Percentiles rank a stretch among this genome's conserved stretches.
These are phyloP conservation scores for Aphanomyces astaci DNA, from an alignment of 352 stramenopile genomes.

Conservation along the genomic window DNA sequence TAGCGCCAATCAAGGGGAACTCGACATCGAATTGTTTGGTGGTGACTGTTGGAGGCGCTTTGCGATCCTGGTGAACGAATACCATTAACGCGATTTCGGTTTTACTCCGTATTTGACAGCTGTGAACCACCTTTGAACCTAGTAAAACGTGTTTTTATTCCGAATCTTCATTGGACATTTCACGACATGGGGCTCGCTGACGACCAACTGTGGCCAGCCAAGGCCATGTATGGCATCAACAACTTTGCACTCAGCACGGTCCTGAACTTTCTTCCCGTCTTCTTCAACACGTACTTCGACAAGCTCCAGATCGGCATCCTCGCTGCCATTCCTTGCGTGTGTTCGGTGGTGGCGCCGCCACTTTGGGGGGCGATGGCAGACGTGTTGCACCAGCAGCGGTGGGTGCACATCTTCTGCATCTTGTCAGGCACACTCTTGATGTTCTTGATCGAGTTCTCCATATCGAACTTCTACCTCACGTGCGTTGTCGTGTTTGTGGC, in stretches of 20 bases:
- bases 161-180: no score
- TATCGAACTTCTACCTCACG: constrained; percentile 37
- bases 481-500: constrained; percentile 38
- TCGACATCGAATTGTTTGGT: no score
- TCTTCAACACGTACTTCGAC: constrained; percentile 33
- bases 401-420: constrained; percentile 36
- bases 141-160: no score
- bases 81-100: no score
- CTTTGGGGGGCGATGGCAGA: constrained; percentile 40
- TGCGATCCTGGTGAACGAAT: no score
- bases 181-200: background rate
- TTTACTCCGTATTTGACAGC: no score
- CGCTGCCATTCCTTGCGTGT: constrained; percentile 38
- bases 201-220: constrained; percentile 3
- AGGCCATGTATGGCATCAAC: constrained; percentile 20
- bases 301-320: constrained; percentile 46
- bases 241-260: constrained; percentile 16
- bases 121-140: no score
- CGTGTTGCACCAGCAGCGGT: constrained; percentile 36
- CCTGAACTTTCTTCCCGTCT: constrained; percentile 16
- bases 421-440: constrained; percentile 39
- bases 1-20: no score
- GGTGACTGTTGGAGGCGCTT: no score
- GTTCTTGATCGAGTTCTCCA: constrained; percentile 37
- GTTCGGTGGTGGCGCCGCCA: constrained; percentile 34